phyloP scores from a whole-genome alignment of 805 yeast species.

The Cyberlindnera xylosilytica region DNA sequence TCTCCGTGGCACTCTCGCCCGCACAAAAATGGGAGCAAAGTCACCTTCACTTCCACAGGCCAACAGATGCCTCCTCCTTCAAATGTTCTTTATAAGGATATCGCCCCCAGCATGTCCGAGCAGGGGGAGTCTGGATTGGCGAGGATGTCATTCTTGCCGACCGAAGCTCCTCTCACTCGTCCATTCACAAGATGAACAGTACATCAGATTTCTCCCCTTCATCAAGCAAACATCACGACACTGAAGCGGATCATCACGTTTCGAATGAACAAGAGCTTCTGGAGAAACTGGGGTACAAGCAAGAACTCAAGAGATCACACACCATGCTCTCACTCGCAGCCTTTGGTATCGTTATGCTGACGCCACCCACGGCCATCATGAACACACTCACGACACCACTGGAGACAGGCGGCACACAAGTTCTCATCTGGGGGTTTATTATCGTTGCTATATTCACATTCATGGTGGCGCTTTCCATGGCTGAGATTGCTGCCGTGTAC shows the following conservation, averaged over 20 bases:
- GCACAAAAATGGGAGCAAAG: no score
- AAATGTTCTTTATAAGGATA: no score
- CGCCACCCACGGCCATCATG: slow-evolving; percentile 26
- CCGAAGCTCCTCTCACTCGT: no score
- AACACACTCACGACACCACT: slow-evolving; percentile 26
- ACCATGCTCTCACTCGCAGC: slow-evolving; percentile 23
- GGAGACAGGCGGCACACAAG: slow-evolving; percentile 26
- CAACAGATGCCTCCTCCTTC: no score
- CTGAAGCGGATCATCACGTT: slow-evolving; percentile 6
- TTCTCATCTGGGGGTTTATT: slow-evolving; percentile 28
- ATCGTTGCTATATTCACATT: slow-evolving; percentile 25
- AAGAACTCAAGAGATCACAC: slow-evolving; percentile 25
- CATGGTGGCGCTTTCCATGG: slow-evolving; percentile 24
- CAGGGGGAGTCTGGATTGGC: no score
- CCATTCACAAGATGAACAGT: no score
- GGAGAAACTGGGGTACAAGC: slow-evolving; percentile 26
- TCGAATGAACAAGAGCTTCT: slow-evolving; percentile 14
- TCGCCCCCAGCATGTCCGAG: no score
- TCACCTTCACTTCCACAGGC: no score
- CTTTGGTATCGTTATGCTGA: slow-evolving; percentile 25
- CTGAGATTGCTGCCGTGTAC: slow-evolving; percentile 34
- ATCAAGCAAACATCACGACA: slow-evolving; percentile 1
- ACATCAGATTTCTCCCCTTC: no score
- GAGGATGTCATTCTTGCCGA: no score
- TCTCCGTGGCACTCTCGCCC: no score